These are phyloP conservation scores for Tylopilus rubrobrunneus DNA, from an alignment of 768 basidiomycete genomes.

Conservation along the genomic window DNA sequence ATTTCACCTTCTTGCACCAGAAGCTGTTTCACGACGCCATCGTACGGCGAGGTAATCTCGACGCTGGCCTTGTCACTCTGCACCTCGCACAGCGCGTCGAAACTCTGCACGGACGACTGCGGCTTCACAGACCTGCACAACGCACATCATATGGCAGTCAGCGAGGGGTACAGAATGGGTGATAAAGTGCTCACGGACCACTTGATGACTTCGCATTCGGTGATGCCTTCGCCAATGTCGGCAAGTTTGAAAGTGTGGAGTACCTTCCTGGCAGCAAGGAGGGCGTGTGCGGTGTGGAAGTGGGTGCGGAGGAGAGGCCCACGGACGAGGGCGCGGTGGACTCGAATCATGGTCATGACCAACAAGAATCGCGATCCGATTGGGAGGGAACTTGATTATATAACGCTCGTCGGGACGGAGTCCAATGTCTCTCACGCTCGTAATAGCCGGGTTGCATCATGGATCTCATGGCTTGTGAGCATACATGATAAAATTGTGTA, in stretches of 20 bases:
- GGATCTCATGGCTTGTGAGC: no score
- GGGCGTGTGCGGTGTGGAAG: constrained; percentile 36
- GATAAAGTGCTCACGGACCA: constrained; percentile 48
- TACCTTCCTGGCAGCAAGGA: constrained; percentile 33
- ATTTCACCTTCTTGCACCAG: constrained; percentile 79
- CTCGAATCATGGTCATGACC: constrained; percentile 9
- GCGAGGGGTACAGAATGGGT: constrained; percentile 5
- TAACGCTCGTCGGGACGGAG: not conserved
- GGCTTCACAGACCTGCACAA: constrained; percentile 63
- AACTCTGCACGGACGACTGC: constrained; percentile 47
- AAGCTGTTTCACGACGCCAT: constrained; percentile 68
- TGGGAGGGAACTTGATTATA: not conserved
- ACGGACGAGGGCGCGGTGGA: constrained; percentile 23
- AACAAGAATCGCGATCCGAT: constrained; percentile 1
- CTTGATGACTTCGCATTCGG: constrained; percentile 84
- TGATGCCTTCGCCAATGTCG: constrained; percentile 89
- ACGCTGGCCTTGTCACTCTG: constrained; percentile 90
- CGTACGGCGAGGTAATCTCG: constrained; percentile 85
- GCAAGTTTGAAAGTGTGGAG: constrained; percentile 72
- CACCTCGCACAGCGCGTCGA: constrained; percentile 77
- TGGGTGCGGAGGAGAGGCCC: constrained; percentile 26
- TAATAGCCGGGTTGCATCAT: no score
- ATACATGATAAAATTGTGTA: no score
- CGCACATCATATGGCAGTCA: not conserved
- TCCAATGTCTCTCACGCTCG: not conserved